Evolutionary conservation across 306 rosid species (phyloP).

Genomic region (Cucurbita moschata): DNA sequence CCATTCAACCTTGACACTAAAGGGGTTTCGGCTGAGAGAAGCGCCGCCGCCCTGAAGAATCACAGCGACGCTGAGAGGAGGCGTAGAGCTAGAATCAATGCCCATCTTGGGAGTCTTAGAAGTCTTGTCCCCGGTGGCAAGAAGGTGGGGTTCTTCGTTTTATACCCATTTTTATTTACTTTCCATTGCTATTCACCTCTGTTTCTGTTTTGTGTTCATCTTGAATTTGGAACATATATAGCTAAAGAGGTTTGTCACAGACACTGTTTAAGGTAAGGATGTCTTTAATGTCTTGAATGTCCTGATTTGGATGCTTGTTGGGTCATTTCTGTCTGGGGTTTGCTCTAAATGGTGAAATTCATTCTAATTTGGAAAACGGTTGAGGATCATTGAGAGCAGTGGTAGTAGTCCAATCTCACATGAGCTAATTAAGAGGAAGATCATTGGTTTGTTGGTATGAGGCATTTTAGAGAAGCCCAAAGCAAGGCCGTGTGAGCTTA

Average conservation of each 20-base stretch:
- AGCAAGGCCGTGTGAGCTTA: no score
- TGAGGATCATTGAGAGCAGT: no score
- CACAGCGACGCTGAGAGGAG: conserved; percentile 65
- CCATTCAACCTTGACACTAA: conserved; percentile 28
- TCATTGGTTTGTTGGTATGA: no score
- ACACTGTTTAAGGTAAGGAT: neutral
- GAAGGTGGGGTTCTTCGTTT: conserved; percentile 25
- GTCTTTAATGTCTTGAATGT: neutral
- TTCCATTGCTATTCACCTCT: neutral
- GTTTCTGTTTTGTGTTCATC: neutral
- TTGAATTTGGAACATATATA: neutral
- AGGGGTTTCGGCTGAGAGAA: conserved; percentile 38
- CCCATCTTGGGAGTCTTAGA: conserved; percentile 52
- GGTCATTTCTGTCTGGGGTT: neutral
- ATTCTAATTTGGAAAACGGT: neutral
- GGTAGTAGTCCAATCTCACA: no score
- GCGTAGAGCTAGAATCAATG: conserved; percentile 58
- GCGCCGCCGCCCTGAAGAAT: conserved; percentile 39
- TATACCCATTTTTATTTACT: neutral
- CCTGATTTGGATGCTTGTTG: neutral
- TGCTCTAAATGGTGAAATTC: neutral
- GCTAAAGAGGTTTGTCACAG: neutral
- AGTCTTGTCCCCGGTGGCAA: conserved; percentile 41
- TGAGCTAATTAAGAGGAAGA: no score
- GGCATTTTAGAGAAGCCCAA: no score